Base-by-base conservation (phyloP, 305 asterid species). In the Fraxinus latifolia region DNA sequence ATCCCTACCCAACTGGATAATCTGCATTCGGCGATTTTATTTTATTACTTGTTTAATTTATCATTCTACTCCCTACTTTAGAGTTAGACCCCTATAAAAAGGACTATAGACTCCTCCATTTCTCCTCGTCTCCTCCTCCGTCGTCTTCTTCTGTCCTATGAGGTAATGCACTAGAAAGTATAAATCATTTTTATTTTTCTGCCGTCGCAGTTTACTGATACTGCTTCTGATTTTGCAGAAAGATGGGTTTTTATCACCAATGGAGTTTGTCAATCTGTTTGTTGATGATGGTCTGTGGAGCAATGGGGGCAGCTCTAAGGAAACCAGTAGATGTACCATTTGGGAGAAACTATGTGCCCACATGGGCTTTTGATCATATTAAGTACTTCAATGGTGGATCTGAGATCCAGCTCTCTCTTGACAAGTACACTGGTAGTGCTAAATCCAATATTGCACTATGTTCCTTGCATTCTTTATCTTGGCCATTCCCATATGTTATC, bases 321-420 rank as follows among this genome's bases (percentile, higher is more conserved):
- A 87, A 67, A 67, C 82, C 95, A 23, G 82, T 90, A 2, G 91
- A 91, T 62, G 95, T 91, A 0, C 90, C 94, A 65, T 92, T 92
- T 27, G 95, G 94, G 15, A 86, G 93, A 44, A 92, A 92, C 89
- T 92, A 91, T 71, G 86, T 83, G 3, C 94, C 94, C n/a, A 88
- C 92, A 1, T 91, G 97, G 97, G 97, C 97, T 60, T 90, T 90
- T 55, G 97, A 92, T 74, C 97, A 92, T 76, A 88, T 92, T 84
- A 92, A 88, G 84, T 90, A 91, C 83, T 58, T 76, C 83, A 92
- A 92, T 83, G 92, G 94, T 25, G 97, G 91, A 70, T 83, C 86
- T 5, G 87, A 92, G 91, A 92, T 92, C 82, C 97, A 91, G 88
- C 93, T 92, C 77, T 29, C 34, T 78, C 94, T 92, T 34, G 97